Percentiles rank a stretch among this genome's conserved stretches.
phyloP scores from a whole-genome alignment of 371 early-diverging fungal genomes.

The Rhizopus sp. region DNA sequence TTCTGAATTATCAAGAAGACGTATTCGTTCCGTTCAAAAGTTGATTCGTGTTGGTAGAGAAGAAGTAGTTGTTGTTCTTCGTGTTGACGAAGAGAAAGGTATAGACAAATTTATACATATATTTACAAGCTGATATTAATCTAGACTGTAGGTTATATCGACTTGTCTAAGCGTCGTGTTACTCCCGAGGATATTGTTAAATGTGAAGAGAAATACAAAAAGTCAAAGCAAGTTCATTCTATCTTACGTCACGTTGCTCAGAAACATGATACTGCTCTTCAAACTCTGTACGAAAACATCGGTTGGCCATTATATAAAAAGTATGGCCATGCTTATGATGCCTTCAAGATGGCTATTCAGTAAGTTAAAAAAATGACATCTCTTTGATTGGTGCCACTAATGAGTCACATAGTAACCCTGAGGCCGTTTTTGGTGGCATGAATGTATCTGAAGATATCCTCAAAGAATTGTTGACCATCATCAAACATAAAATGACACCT shows the following conservation, averaged over 20 bases:
- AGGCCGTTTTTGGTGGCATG: conserved; percentile 85
- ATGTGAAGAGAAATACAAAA: conserved; percentile 96
- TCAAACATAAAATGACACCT: conserved; percentile 91
- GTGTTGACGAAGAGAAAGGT: conserved; percentile 99
- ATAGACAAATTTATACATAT: conserved; percentile 5
- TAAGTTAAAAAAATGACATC: conserved; percentile 41
- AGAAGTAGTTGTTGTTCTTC: conserved; percentile 96
- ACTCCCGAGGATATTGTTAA: conserved; percentile 94
- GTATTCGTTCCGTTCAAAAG: conserved; percentile 98
- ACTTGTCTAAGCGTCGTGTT: conserved; percentile 97
- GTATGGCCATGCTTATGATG: conserved; percentile 98
- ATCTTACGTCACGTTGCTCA: conserved; percentile 93
- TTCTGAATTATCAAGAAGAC: conserved; percentile 95
- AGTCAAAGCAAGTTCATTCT: conserved; percentile 92
- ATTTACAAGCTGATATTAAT: neutral
- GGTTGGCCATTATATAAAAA: conserved; percentile 98
- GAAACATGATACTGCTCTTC: conserved; percentile 78
- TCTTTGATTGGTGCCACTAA: neutral
- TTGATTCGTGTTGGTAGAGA: conserved; percentile 96
- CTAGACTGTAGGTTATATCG: conserved; percentile 87
- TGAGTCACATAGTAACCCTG: conserved; percentile 70
- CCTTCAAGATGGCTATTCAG: conserved; percentile 93
- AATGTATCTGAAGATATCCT: conserved; percentile 64
- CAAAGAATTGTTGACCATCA: conserved; percentile 83
- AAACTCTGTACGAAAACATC: conserved; percentile 87